Evolutionary conservation across 345 rosid genomes (phyloP), one percentile per base, ranked within the genome.

Genomic region (Brassica nigra): DNA sequence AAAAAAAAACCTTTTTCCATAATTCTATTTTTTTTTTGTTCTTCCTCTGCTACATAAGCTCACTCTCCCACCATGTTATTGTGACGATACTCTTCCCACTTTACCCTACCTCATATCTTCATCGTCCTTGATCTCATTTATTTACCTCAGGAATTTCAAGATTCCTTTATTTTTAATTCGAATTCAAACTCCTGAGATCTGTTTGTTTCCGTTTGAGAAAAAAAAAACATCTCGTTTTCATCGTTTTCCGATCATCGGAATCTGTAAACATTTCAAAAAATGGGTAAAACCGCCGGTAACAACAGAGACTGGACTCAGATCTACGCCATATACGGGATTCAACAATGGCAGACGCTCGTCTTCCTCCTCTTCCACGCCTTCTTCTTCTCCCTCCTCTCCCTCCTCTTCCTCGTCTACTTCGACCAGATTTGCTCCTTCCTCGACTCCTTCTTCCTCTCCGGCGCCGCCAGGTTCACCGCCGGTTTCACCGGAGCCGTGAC

Each of bases 271-370:
- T 23, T 23, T 23, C 27, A 23, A 23, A 23, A 2, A 42, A 86
- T 88, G 89, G 89, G 85, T 1, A 87, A 87, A 80, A 49, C 64
- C 75, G 62, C 76, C 64, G 66, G 74, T 31, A 66, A 83, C 72
- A 82, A 83, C 72, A 82, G 88, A 73, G 97, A 95, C 28, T 93
- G 97, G 97, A 79, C 93, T 66, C 99, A 95, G 97, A 93, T 95
- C 94, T 95, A 93, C 83, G 89, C 89, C 1, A 88, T 93, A 3
- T 95, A 95, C 88, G 99, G 99, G 74, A 83, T 95, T 77, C 94
- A 95, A 8, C 98, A 95, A 59, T 93, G 99, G 96, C 96, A 90
- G 66, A 93, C 97, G 1, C 85, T 95, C 5, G 62, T 91, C 76
- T 91, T 95, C 84, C 87, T 95, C 30, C 66, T 88, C 65, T 68